A percentile compares a stretch with the other conserved stretches of the same genome.
Evolutionary conservation across 495 filamentous ascomycete species (phyloP).

Genomic region (Tuber melanosporum): DNA sequence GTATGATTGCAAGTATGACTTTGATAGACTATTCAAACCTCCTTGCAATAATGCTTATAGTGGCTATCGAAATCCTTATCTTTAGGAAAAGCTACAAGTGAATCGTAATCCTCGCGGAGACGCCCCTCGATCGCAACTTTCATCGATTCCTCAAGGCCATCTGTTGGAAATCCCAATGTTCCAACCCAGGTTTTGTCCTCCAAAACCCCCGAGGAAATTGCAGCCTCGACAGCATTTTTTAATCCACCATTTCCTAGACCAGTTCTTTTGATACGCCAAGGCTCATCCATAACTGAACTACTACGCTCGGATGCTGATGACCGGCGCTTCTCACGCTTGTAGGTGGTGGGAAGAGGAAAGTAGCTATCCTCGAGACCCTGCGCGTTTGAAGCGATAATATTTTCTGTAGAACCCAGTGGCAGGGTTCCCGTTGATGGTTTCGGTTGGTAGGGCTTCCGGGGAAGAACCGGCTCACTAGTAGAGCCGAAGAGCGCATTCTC

Average conservation of each 20-base stretch:
- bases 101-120: conserved; percentile 70
- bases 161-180: conserved; percentile 84
- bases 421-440: conserved; percentile 60
- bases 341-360: conserved; percentile 26
- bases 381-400: conserved; percentile 34
- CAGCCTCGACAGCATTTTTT: conserved; percentile 75
- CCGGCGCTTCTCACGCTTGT: conserved; percentile 39
- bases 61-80: conserved; percentile 88
- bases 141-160: conserved; percentile 62
- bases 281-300: conserved; percentile 51
- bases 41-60: conserved; percentile 86
- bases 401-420: conserved; percentile 64
- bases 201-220: conserved; percentile 56
- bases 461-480: conserved; percentile 44
- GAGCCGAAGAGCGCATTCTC: conserved; percentile 35
- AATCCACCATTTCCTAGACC: conserved; percentile 88
- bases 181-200: conserved; percentile 79
- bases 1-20: neutral
- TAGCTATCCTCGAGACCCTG: conserved; percentile 29
- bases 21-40: conserved; percentile 27
- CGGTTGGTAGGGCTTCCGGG: conserved; percentile 67
- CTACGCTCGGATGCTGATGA: conserved; percentile 45
- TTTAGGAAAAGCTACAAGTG: conserved; percentile 70
- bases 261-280: conserved; percentile 73
- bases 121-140: conserved; percentile 72